A percentile compares a stretch with the other conserved stretches of the same genome.
Evolutionary conservation across 2,329 filamentous ascomycete genomes (phyloP).

Genomic region (Cladosporium sp.): DNA sequence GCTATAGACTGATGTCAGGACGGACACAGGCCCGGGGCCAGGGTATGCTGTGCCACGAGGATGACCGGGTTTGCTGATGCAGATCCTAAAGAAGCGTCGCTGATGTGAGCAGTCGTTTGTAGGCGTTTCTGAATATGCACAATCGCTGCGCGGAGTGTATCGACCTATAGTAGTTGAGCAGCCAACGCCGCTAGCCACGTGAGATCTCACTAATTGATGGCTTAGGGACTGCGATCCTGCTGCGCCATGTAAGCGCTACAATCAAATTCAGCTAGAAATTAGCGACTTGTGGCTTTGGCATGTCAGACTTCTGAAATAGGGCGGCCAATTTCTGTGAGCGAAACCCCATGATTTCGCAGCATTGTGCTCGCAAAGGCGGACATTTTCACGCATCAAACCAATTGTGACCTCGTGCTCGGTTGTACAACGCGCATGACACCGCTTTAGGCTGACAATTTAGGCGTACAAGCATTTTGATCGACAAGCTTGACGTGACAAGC

Average conservation of each 20-base stretch:
- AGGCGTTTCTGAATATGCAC: neutral
- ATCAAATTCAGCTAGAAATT: neutral
- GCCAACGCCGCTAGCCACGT: neutral
- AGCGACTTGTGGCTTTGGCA: constrained; percentile 6
- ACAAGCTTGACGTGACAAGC: constrained; percentile 5
- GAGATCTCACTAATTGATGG: neutral
- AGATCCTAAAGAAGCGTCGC: neutral
- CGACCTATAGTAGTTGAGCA: neutral
- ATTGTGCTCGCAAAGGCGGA: neutral
- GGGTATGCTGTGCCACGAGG: neutral
- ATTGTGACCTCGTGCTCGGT: neutral
- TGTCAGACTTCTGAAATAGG: constrained; percentile 4
- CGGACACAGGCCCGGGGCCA: neutral
- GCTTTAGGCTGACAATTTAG: neutral
- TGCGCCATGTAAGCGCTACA: constrained; percentile 11
- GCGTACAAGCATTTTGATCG: neutral
- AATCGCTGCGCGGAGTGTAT: neutral
- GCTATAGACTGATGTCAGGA: constrained; percentile 6
- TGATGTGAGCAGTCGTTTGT: constrained; percentile 8
- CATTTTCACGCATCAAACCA: neutral
- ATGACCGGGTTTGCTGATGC: constrained; percentile 1
- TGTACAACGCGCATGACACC: neutral
- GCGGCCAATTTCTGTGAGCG: neutral
- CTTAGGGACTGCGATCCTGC: neutral
- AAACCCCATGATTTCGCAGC: neutral